A percentile compares a stretch with the other conserved stretches of the same genome.
Conservation (phyloP, 192 early-diverging fungal genomes). For the Paraglomus brasilianum region DNA sequence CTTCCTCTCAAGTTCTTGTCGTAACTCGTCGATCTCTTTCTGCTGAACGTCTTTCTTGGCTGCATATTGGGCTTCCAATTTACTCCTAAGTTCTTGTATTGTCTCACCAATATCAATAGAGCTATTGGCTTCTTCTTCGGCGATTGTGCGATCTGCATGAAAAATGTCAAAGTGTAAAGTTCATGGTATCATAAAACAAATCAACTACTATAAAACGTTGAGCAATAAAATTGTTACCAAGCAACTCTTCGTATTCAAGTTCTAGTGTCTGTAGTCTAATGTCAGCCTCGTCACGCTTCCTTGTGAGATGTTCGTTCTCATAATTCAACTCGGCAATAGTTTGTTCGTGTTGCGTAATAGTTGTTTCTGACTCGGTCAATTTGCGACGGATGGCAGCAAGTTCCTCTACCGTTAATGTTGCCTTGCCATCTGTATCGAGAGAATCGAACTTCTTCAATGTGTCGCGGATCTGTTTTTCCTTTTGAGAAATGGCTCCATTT, state of each 20-base stretch:
- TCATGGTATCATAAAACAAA: too few relatives aligned
- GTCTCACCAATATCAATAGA: slow-evolving; percentile 64
- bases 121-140: slow-evolving; percentile 63
- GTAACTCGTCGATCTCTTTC: slow-evolving; percentile 72
- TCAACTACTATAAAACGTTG: neutral
- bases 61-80: slow-evolving; percentile 83
- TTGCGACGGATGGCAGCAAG: slow-evolving; percentile 68
- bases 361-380: slow-evolving; percentile 64
- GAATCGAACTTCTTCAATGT: slow-evolving; percentile 67
- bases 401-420: slow-evolving; percentile 55
- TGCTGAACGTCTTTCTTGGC: slow-evolving; percentile 74
- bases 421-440: slow-evolving; percentile 49
- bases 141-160: slow-evolving; percentile 57
- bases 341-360: slow-evolving; percentile 61
- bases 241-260: slow-evolving; percentile 78
- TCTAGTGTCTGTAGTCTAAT: slow-evolving; percentile 67
- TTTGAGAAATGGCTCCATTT: slow-evolving; percentile 68
- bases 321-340: slow-evolving; percentile 60
- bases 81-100: slow-evolving; percentile 77
- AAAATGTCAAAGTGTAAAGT: neutral
- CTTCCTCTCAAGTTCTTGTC: slow-evolving; percentile 65
- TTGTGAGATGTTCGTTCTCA: slow-evolving; percentile 56
- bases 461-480: slow-evolving; percentile 73
- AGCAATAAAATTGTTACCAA: slow-evolving; percentile 44
- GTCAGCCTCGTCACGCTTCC: slow-evolving; percentile 69